Evolutionary conservation across 176 grass and related monocot genomes (phyloP).

Genomic region (Aegilops longissima): DNA sequence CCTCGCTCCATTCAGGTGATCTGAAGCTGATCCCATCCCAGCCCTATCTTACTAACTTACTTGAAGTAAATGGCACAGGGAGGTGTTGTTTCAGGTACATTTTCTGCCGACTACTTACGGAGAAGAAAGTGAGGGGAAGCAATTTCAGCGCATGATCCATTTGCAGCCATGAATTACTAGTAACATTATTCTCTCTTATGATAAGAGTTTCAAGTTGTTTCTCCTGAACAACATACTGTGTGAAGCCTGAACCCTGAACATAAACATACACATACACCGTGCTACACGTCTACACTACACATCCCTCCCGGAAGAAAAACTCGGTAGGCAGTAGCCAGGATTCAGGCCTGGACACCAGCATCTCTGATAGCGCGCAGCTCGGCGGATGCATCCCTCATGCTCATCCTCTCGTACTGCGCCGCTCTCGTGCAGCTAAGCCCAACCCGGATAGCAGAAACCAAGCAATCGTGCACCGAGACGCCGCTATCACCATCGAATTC

Average conservation of each 20-base stretch:
- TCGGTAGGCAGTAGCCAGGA: not conserved
- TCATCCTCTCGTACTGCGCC: not conserved
- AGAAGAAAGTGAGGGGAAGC: not conserved
- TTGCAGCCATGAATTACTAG: not conserved
- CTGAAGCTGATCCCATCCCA: not conserved
- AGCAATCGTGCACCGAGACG: not conserved
- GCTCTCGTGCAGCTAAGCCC: constrained; percentile 7
- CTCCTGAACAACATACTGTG: not conserved
- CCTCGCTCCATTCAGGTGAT: not conserved
- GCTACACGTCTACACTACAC: not conserved
- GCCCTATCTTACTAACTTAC: not conserved
- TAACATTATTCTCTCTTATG: not conserved
- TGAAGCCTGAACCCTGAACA: not conserved
- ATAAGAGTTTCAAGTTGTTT: not conserved
- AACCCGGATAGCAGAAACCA: not conserved
- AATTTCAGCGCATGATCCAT: too few species aligned
- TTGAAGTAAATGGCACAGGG: not conserved
- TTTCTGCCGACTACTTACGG: not conserved
- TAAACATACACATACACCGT: not conserved
- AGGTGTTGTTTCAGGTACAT: not conserved
- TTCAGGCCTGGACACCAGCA: not conserved
- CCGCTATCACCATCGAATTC: not conserved
- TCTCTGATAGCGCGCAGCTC: not conserved
- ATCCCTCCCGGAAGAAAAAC: not conserved
- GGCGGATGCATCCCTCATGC: not conserved